These are phyloP conservation scores for Haplosporangium gracile DNA, from an alignment of 192 early-diverging fungal species.

Conservation along the genomic window DNA sequence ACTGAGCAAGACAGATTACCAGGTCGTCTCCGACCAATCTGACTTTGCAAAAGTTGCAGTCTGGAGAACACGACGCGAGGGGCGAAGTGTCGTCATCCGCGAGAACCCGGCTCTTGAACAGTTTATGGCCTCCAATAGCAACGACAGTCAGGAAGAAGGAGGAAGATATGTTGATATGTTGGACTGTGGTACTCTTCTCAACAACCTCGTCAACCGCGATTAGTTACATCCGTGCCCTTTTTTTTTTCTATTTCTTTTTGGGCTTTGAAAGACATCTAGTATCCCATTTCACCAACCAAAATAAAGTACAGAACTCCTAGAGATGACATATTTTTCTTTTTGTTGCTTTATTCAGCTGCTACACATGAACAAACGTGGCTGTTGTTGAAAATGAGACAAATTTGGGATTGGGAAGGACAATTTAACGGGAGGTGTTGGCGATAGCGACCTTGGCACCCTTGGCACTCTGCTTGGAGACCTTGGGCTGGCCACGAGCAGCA, in stretches of 20 bases:
- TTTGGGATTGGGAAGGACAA: neutral
- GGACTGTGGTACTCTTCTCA: conserved; percentile 27
- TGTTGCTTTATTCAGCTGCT: neutral
- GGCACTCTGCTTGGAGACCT: conserved; percentile 85
- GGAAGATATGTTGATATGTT: conserved; percentile 29
- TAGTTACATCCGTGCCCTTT: neutral
- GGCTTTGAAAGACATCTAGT: too few relatives aligned
- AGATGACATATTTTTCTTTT: neutral
- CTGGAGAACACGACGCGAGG: conserved; percentile 24
- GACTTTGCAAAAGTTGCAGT: conserved; percentile 40
- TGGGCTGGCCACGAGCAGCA: conserved; percentile 65
- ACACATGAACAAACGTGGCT: conserved; percentile 1
- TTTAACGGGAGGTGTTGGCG: conserved; percentile 87
- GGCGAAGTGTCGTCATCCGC: conserved; percentile 31
- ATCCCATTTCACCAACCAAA: neutral
- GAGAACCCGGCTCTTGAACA: conserved; percentile 7
- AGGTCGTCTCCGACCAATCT: conserved; percentile 37
- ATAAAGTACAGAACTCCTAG: neutral
- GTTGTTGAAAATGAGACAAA: neutral
- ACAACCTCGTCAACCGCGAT: conserved; percentile 17
- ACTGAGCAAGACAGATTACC: conserved; percentile 32
- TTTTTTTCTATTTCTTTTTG: neutral
- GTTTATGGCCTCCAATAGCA: neutral
- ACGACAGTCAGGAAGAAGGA: neutral
- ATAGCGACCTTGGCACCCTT: conserved; percentile 87